phyloP scores from a whole-genome alignment of 1,284 basidiomycete species.

The Pascua sp. region DNA sequence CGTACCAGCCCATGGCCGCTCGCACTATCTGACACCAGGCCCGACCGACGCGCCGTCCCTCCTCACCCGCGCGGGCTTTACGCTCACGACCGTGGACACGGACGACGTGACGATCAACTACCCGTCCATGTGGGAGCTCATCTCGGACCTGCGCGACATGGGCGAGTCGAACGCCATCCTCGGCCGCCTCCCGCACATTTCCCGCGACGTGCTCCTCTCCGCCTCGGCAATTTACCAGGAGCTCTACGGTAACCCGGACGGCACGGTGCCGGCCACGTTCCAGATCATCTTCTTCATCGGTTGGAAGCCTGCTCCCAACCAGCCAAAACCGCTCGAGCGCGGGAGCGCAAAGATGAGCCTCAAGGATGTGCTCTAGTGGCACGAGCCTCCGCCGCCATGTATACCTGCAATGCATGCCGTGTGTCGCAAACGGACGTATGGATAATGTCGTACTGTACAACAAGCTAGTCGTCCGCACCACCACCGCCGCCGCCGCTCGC shows the following conservation, averaged over 20 bases:
- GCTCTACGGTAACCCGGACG: conserved; percentile 77
- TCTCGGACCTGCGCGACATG: conserved; percentile 92
- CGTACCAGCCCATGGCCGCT: too few species aligned
- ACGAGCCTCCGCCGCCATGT: not conserved
- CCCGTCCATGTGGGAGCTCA: conserved; percentile 93
- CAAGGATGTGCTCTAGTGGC: conserved; percentile 67
- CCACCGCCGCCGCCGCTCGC: conserved; percentile 17
- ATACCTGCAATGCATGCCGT: not conserved
- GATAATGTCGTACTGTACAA: conserved; percentile 4
- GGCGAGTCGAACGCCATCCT: conserved; percentile 92
- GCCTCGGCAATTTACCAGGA: conserved; percentile 91
- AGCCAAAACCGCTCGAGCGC: conserved; percentile 78
- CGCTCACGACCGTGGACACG: conserved; percentile 87
- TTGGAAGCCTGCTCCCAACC: conserved; percentile 87
- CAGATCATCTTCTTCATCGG: conserved; percentile 97
- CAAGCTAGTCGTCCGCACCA: not conserved
- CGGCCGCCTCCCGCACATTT: conserved; percentile 64
- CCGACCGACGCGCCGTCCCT: conserved; percentile 87
- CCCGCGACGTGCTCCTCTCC: conserved; percentile 82
- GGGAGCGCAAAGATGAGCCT: conserved; percentile 78
- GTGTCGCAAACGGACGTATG: not conserved
- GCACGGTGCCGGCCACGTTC: conserved; percentile 88
- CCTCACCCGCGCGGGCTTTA: conserved; percentile 88
- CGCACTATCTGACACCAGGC: conserved; percentile 54
- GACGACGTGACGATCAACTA: conserved; percentile 91